phyloP scores from a whole-genome alignment of 2,329 filamentous ascomycete genomes.

The Fusarium liriodendri region DNA sequence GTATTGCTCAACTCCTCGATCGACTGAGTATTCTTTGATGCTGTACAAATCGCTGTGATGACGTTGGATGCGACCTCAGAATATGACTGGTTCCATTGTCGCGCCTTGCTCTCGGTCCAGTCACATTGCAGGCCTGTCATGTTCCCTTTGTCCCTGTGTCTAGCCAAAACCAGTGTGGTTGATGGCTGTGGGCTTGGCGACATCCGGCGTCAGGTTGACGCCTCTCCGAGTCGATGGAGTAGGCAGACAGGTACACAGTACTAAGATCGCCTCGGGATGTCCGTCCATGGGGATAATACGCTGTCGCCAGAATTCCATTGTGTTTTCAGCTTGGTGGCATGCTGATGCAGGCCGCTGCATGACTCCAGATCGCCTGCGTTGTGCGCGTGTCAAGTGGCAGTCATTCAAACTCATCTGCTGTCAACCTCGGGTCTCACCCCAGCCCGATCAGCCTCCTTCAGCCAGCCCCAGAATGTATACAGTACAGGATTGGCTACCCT shows the following conservation, averaged over 20 bases:
- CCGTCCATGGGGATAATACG: neutral
- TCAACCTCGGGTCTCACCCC: neutral
- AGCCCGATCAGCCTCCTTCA: neutral
- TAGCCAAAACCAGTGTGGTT: constrained; percentile 16
- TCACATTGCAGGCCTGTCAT: neutral
- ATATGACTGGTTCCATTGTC: constrained; percentile 27
- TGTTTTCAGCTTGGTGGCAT: neutral
- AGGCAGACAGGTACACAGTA: neutral
- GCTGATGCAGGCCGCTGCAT: neutral
- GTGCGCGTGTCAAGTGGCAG: neutral
- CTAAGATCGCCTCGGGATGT: neutral
- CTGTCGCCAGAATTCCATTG: neutral
- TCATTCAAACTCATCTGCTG: constrained; percentile 1
- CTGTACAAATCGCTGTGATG: constrained; percentile 3
- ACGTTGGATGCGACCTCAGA: constrained; percentile 16
- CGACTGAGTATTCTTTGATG: neutral
- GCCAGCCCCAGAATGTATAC: neutral
- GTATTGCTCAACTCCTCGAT: constrained; percentile 8
- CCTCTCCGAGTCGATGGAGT: neutral
- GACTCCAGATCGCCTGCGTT: neutral
- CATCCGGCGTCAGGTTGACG: neutral
- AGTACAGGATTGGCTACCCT: constrained; percentile 3
- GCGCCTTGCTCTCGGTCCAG: constrained; percentile 8
- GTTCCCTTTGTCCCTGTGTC: constrained; percentile 14
- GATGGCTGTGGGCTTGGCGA: constrained; percentile 6